Percentiles rank a stretch among this genome's conserved stretches.
These are phyloP conservation scores for Triangularia verruculosa DNA, from an alignment of 2,329 filamentous ascomycete species.

Conservation along the genomic window DNA sequence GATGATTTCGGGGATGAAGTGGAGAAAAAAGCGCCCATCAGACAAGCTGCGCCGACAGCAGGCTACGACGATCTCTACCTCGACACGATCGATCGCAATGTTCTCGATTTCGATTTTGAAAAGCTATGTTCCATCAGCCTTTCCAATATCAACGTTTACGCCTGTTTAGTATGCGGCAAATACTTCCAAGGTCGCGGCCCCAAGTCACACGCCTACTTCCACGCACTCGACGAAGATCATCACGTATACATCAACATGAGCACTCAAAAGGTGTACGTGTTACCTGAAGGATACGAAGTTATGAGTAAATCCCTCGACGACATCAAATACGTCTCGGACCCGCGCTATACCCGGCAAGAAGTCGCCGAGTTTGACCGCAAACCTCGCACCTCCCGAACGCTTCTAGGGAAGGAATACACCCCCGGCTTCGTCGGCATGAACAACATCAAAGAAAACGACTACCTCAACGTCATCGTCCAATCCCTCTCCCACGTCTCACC, in stretches of 20 bases:
- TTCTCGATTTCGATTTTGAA: slow-evolving; percentile 97
- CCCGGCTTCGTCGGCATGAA: slow-evolving; percentile 98
- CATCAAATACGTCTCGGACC: slow-evolving; percentile 97
- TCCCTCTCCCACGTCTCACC: slow-evolving; percentile 86
- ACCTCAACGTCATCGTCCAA: slow-evolving; percentile 93
- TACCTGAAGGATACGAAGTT: slow-evolving; percentile 97
- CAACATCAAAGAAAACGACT: slow-evolving; percentile 99
- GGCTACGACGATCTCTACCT: slow-evolving; percentile 96
- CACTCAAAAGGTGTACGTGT: slow-evolving; percentile 83
- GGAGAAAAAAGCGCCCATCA: slow-evolving; percentile 47
- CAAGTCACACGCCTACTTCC: slow-evolving; percentile 96
- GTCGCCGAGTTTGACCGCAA: slow-evolving; percentile 74
- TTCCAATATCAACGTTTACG: slow-evolving; percentile 98
- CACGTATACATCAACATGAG: slow-evolving; percentile 99
- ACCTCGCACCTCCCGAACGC: slow-evolving; percentile 65
- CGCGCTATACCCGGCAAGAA: slow-evolving; percentile 75
- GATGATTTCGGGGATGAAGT: slow-evolving; percentile 32
- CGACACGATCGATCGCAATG: slow-evolving; percentile 89
- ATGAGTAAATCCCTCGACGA: slow-evolving; percentile 92
- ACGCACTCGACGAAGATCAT: slow-evolving; percentile 90
- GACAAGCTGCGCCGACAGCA: slow-evolving; percentile 75
- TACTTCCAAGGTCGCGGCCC: slow-evolving; percentile 94
- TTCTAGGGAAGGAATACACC: slow-evolving; percentile 79
- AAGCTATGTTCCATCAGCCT: slow-evolving; percentile 95
- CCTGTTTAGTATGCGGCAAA: slow-evolving; percentile 94